Evolutionary conservation across 768 basidiomycete genomes (phyloP).

Genomic region (Inosperma sp.): DNA sequence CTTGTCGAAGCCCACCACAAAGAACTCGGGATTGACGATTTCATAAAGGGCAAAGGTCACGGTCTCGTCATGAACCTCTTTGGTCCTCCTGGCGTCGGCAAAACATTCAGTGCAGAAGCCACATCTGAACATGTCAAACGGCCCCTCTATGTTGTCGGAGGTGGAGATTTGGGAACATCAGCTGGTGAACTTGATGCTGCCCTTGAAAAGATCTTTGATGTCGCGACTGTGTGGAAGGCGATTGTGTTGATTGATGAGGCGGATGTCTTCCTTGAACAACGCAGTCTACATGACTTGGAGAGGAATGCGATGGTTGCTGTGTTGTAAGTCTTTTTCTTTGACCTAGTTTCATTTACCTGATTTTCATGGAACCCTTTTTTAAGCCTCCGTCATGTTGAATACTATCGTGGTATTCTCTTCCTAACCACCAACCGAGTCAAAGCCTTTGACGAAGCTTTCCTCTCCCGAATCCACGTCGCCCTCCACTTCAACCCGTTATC

Average conservation of each 20-base stretch:
- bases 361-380: conserved; percentile 25
- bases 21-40: conserved; percentile 52
- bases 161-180: conserved; percentile 50
- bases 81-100: conserved; percentile 59
- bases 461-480: conserved; percentile 62
- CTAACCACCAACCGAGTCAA: conserved; percentile 55
- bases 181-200: conserved; percentile 41
- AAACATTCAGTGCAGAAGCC: conserved; percentile 57
- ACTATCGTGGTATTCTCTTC: conserved; percentile 54
- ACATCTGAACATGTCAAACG: conserved; percentile 52
- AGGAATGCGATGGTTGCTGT: conserved; percentile 73
- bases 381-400: conserved; percentile 53
- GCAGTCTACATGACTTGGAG: conserved; percentile 57
- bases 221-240: conserved; percentile 58
- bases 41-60: conserved; percentile 63
- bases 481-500: conserved; percentile 59
- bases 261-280: conserved; percentile 70
- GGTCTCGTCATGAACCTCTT: conserved; percentile 53
- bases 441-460: conserved; percentile 64
- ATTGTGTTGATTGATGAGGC: conserved; percentile 59
- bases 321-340: conserved; percentile 35
- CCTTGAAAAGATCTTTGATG: conserved; percentile 45
- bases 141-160: conserved; percentile 50
- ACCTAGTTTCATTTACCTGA: conserved; percentile 9
- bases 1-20: conserved; percentile 55